These are phyloP conservation scores for Vanrija sp. DNA, from an alignment of 1,284 basidiomycete species.

Conservation along the genomic window DNA sequence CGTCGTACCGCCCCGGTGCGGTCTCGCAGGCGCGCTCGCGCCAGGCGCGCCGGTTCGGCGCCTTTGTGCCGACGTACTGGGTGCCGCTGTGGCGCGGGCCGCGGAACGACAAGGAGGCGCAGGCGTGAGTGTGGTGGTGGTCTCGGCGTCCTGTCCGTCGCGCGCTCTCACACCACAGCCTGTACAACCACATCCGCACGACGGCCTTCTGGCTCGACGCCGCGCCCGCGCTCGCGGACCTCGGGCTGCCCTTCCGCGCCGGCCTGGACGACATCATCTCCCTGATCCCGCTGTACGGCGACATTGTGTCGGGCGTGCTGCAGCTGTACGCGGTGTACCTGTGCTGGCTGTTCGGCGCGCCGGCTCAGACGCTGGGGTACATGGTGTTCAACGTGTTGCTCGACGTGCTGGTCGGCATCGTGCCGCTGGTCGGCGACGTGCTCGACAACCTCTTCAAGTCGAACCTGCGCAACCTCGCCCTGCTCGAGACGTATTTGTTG, in stretches of 20 bases:
- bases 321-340: constrained; percentile 49
- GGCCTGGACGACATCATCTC: constrained; percentile 50
- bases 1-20: constrained; percentile 31
- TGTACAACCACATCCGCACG: constrained; percentile 48
- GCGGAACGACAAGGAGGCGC: constrained; percentile 41
- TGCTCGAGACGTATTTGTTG: constrained; percentile 45
- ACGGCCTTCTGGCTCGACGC: constrained; percentile 50
- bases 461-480: constrained; percentile 46
- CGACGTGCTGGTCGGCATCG: constrained; percentile 28
- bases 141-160: neutral
- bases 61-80: constrained; percentile 40
- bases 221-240: constrained; percentile 44
- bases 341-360: constrained; percentile 44
- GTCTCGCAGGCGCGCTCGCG: constrained; percentile 19
- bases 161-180: constrained; percentile 15
- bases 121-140: constrained; percentile 33
- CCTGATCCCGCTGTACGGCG: constrained; percentile 48
- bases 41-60: constrained; percentile 35
- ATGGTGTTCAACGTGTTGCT: constrained; percentile 47
- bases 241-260: constrained; percentile 48
- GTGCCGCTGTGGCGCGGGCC: constrained; percentile 35
- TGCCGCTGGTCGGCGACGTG: constrained; percentile 40
- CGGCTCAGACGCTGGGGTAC: constrained; percentile 26
- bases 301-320: constrained; percentile 42
- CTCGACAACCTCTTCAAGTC: constrained; percentile 50